Conservation (phyloP, 2,329 filamentous ascomycete genomes). For the Aspergillus piperis region DNA sequence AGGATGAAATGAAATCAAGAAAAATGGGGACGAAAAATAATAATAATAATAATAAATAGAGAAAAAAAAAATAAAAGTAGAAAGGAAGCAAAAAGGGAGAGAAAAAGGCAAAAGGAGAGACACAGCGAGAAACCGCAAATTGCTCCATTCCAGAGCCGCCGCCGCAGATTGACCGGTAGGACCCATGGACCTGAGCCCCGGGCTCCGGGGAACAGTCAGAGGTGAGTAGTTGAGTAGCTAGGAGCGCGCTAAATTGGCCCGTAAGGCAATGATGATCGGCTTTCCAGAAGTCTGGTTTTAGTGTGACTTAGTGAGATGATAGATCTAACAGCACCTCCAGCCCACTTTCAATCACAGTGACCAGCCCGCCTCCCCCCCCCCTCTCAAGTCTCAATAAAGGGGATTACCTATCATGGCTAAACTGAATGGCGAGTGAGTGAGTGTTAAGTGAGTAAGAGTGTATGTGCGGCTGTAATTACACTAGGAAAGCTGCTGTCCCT, state of each 20-base stretch:
- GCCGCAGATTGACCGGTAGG: constrained; percentile 27
- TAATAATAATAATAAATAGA: constrained; percentile 21
- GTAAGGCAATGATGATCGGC: constrained; percentile 37
- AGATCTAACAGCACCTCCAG: constrained; percentile 33
- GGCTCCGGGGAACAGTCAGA: constrained; percentile 39
- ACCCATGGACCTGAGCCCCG: constrained; percentile 35
- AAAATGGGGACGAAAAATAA: constrained; percentile 12
- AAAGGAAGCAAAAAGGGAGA: constrained; percentile 4
- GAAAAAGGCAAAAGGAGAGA: constrained; percentile 15
- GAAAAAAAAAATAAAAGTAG: constrained; percentile 9
- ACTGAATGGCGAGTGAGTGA: background rate
- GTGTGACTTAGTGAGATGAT: constrained; percentile 40
- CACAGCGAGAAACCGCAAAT: constrained; percentile 10
- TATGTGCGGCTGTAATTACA: background rate
- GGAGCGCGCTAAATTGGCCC: constrained; percentile 33
- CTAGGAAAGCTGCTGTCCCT: background rate
- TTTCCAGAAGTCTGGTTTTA: constrained; percentile 39
- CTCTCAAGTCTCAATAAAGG: constrained; percentile 7
- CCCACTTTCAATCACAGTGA: constrained; percentile 16
- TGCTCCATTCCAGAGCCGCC: constrained; percentile 25
- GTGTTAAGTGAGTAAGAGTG: background rate
- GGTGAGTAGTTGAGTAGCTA: constrained; percentile 28
- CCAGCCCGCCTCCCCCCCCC: constrained; percentile 19
- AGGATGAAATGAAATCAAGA: constrained; percentile 2
- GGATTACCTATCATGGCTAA: constrained; percentile 1